Conservation (phyloP, 2,329 filamentous ascomycete species). For the Pseudopyrenochaeta lycopersici region DNA sequence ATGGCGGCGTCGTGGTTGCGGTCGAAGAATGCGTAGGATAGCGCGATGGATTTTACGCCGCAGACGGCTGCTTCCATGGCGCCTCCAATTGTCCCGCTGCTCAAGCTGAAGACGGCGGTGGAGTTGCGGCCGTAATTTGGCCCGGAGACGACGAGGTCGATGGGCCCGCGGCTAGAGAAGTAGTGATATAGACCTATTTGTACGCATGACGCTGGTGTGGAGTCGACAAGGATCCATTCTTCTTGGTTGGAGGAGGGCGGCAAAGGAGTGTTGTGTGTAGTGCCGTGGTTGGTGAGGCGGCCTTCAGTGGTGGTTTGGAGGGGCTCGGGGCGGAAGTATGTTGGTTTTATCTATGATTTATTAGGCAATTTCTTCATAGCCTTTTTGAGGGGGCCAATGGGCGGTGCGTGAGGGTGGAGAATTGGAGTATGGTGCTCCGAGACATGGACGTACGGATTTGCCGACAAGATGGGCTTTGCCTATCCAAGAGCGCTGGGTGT, state of each 20-base stretch:
- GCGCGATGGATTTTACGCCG: conserved; percentile 71
- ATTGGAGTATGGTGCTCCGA: neutral
- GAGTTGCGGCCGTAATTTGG: conserved; percentile 63
- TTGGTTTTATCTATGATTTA: conserved; percentile 67
- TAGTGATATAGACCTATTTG: conserved; percentile 60
- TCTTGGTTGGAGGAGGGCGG: conserved; percentile 45
- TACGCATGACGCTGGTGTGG: conserved; percentile 59
- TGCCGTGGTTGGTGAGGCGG: conserved; percentile 49
- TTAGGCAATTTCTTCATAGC: neutral
- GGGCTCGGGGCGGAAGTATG: conserved; percentile 78
- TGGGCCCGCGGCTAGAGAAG: conserved; percentile 54
- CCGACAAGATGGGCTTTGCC: conserved; percentile 97
- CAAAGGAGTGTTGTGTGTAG: conserved; percentile 43
- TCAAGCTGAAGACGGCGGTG: conserved; percentile 60
- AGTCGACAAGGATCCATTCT: conserved; percentile 61
- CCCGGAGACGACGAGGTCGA: conserved; percentile 59
- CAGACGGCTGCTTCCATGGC: conserved; percentile 61
- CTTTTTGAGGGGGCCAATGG: too few species aligned
- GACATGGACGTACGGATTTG: conserved; percentile 63
- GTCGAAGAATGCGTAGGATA: conserved; percentile 91
- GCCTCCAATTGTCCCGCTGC: conserved; percentile 59
- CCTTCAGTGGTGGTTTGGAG: conserved; percentile 54
- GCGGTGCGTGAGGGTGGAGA: too few species aligned
- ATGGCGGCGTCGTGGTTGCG: conserved; percentile 83
- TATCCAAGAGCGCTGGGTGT: conserved; percentile 96